Percentiles rank a stretch among this genome's conserved stretches.
These are phyloP conservation scores for Fusarium brachygibbosum DNA, from an alignment of 2,329 filamentous ascomycete species.

Conservation along the genomic window DNA sequence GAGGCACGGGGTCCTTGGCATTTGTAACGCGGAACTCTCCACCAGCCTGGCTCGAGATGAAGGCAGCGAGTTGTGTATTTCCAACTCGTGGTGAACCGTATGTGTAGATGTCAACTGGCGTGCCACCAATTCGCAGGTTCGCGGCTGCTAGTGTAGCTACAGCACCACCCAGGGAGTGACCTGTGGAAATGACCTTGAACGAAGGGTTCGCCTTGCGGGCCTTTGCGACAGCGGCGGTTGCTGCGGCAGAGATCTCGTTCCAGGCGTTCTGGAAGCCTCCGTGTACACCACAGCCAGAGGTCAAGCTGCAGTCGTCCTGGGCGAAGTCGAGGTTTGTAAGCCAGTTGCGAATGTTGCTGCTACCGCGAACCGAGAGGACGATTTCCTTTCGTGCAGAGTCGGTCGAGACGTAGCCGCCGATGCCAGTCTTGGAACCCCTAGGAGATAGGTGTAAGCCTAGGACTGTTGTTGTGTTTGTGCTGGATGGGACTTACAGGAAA, in stretches of 20 bases:
- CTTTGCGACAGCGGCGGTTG: constrained; percentile 59
- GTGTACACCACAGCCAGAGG: constrained; percentile 64
- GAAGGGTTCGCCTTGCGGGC: constrained; percentile 62
- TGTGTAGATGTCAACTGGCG: constrained; percentile 69
- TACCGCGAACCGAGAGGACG: constrained; percentile 72
- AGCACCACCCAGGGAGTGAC: constrained; percentile 77
- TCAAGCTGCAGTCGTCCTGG: constrained; percentile 51
- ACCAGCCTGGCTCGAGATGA: constrained; percentile 66
- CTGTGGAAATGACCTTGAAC: constrained; percentile 70
- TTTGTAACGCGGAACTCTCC: constrained; percentile 76
- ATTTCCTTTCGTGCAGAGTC: constrained; percentile 66
- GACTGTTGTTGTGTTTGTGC: constrained; percentile 3
- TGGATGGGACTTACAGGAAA: constrained; percentile 53
- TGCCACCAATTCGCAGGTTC: constrained; percentile 65
- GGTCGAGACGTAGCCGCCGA: constrained; percentile 65
- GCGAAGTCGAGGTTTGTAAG: constrained; percentile 64
- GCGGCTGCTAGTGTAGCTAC: constrained; percentile 72
- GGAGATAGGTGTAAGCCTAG: constrained; percentile 40
- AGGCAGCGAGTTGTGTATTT: constrained; percentile 67
- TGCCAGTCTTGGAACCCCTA: constrained; percentile 60
- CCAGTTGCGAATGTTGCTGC: constrained; percentile 71
- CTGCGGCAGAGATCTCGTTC: constrained; percentile 62
- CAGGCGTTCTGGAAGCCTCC: constrained; percentile 72
- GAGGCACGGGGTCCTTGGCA: constrained; percentile 74
- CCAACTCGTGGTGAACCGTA: constrained; percentile 77